Conservation (phyloP, 1,284 basidiomycete genomes). For the Microbotryomycetes sp. region DNA sequence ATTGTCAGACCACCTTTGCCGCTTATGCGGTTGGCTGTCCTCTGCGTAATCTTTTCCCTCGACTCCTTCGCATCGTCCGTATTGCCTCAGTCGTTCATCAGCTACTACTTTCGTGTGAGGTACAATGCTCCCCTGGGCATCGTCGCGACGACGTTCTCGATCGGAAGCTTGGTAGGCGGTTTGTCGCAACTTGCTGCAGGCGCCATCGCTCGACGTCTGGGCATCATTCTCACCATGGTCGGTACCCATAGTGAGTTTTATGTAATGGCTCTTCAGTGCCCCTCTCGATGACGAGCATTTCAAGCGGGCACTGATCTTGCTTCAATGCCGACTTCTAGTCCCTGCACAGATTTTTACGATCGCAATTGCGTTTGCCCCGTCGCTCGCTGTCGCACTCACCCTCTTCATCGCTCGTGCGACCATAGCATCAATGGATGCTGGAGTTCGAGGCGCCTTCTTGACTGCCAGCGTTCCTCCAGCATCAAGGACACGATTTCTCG, state of each 20-base stretch:
- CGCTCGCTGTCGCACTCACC: constrained; percentile 8
- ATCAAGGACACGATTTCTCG: constrained; percentile 23
- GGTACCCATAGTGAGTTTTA: constrained; percentile 17
- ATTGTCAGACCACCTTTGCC: constrained; percentile 7
- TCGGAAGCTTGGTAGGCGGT: constrained; percentile 12
- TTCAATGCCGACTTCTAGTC: not conserved
- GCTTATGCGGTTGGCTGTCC: constrained; percentile 12
- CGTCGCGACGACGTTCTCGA: constrained; percentile 20
- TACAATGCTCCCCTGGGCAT: constrained; percentile 12
- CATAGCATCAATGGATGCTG: constrained; percentile 21
- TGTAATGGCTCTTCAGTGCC: too few species aligned
- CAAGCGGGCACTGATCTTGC: not conserved
- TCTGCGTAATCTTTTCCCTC: constrained; percentile 27
- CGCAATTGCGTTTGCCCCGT: constrained; percentile 17
- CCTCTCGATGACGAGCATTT: not conserved
- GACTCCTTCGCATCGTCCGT: constrained; percentile 28
- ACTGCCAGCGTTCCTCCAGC: constrained; percentile 23
- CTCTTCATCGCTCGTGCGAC: constrained; percentile 16
- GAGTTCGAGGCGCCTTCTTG: constrained; percentile 26
- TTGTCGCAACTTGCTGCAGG: constrained; percentile 17
- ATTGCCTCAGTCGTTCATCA: constrained; percentile 24
- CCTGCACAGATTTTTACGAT: constrained; percentile 28
- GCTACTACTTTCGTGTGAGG: constrained; percentile 18
- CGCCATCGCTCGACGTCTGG: constrained; percentile 12
- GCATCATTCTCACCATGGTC: constrained; percentile 29